These are phyloP conservation scores for Euphrasia arctica DNA, from an alignment of 305 asterid species.

Conservation along the genomic window DNA sequence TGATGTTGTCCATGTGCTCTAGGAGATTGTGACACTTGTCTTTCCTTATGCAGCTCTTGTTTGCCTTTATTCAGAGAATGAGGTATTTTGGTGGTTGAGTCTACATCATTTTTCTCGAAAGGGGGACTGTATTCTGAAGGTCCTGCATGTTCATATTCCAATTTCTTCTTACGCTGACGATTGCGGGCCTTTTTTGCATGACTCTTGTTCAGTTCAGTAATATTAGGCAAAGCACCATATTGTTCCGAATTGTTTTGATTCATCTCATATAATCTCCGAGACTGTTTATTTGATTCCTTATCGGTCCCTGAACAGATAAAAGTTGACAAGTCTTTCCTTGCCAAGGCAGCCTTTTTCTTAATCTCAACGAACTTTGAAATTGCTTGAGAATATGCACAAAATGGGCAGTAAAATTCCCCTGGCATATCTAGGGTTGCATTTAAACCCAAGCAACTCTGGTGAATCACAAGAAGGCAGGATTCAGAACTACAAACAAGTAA, in stretches of 20 bases:
- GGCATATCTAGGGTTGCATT: slow-evolving; percentile 40
- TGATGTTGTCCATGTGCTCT: slow-evolving; percentile 25
- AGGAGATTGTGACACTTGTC: slow-evolving; percentile 24
- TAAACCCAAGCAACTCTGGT: slow-evolving; percentile 61
- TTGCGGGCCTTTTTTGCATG: slow-evolving; percentile 29
- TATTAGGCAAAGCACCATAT: slow-evolving; percentile 31
- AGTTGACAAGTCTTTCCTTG: slow-evolving; percentile 56
- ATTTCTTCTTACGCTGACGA: slow-evolving; percentile 28
- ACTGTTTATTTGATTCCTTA: slow-evolving; percentile 28
- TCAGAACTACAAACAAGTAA: slow-evolving; percentile 58
- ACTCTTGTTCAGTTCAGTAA: slow-evolving; percentile 30
- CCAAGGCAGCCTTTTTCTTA: slow-evolving; percentile 50
- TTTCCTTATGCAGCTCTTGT: slow-evolving; percentile 21
- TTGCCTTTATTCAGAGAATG: slow-evolving; percentile 14
- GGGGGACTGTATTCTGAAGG: slow-evolving; percentile 34
- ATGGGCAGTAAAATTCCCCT: slow-evolving; percentile 72
- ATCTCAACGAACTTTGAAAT: slow-evolving; percentile 41
- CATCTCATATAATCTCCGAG: slow-evolving; percentile 25
- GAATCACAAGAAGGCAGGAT: slow-evolving; percentile 56
- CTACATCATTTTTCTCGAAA: slow-evolving; percentile 24
- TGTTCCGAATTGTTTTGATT: slow-evolving; percentile 29
- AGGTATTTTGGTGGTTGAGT: slow-evolving; percentile 22
- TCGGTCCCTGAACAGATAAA: slow-evolving; percentile 40
- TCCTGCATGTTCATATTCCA: slow-evolving; percentile 36
- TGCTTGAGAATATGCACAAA: slow-evolving; percentile 72